Base-by-base conservation (phyloP, 768 basidiomycete genomes). In the Brasilioporus rufonigricans region DNA sequence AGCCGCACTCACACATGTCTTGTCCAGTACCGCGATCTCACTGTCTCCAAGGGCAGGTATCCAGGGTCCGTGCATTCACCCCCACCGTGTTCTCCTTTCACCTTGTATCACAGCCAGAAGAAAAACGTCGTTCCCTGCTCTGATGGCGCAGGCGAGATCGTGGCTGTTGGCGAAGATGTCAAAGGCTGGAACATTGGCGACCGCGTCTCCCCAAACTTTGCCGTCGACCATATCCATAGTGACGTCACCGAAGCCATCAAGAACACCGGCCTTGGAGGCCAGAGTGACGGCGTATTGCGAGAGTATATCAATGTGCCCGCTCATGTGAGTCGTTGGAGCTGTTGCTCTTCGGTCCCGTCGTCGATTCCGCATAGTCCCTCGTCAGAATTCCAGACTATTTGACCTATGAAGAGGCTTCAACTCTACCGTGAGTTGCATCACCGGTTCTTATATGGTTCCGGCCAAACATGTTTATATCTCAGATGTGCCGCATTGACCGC, bases 401-500 rank as follows among this genome's bases (percentile, higher is more conserved):
- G 19, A 78, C 77, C 2, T 85, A 80, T 58, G 80, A 83, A 56
- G 82, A 89, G 63, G 87, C 80, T 0, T 81, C 86, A 0, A 84
- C 84, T 23, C 71, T 89, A 6, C 82, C 85, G 74, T 85, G 61
- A 29, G 77, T 68, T 8, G 2, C 12, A 21, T 19, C 16, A 1
- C 13, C 18, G 6, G 16, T 29, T n/a, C 9, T 31, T 5, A 18
- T 33, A 8, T 27, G 14, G 18, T 38, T 19, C 21, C n/a, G n/a
- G 5, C 14, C 38, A 14, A 52, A 41, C 13, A 18, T 13, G 9
- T 19, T 40, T 16, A 19, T 4, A 3, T 18, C 43, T 6, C 46
- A 82, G 80, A 29, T 83, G 80, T 55, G 83, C 84, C 6, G 84
- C 77, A 4, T 59, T 87, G 50, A 88, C 85, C 0, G 84, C 86